These are phyloP conservation scores for Saccharomycopsis oosterbeekiorum DNA, from an alignment of 805 yeast species.

Conservation along the genomic window DNA sequence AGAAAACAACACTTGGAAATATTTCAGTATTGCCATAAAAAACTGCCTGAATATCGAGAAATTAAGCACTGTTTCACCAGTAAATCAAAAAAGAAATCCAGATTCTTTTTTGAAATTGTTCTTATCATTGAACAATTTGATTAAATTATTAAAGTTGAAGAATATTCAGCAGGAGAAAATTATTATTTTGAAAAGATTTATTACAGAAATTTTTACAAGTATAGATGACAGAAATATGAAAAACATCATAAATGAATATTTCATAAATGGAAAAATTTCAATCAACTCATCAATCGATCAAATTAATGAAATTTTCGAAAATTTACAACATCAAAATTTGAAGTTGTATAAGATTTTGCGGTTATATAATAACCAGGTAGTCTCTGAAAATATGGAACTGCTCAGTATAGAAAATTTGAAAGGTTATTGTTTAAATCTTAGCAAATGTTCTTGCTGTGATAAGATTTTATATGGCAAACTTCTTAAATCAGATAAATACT, in stretches of 20 bases:
- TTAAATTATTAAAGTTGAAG: not conserved
- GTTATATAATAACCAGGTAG: conserved; percentile 27
- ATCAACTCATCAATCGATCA: not conserved
- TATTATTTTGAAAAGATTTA: not conserved
- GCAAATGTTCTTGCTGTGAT: conserved; percentile 71
- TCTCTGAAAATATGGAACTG: conserved; percentile 35
- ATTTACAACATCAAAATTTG: conserved; percentile 23
- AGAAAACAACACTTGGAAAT: conserved; percentile 29
- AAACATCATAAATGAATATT: not conserved
- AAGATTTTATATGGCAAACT: conserved; percentile 54
- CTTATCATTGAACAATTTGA: not conserved
- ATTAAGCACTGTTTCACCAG: not conserved
- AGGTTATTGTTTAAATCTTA: conserved; percentile 56
- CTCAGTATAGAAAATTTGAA: conserved; percentile 33
- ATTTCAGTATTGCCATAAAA: conserved; percentile 27
- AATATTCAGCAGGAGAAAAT: not conserved
- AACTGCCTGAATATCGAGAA: conserved; percentile 19
- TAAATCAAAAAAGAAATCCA: not conserved
- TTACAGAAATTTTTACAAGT: not conserved
- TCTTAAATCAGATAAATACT: conserved; percentile 25
- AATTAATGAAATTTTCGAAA: conserved; percentile 34
- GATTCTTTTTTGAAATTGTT: not conserved
- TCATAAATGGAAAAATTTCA: not conserved
- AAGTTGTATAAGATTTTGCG: conserved; percentile 22
- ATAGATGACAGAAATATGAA: not conserved